phyloP scores from a whole-genome alignment of 2,329 filamentous ascomycete genomes.

The Keithomyces neogunnii region DNA sequence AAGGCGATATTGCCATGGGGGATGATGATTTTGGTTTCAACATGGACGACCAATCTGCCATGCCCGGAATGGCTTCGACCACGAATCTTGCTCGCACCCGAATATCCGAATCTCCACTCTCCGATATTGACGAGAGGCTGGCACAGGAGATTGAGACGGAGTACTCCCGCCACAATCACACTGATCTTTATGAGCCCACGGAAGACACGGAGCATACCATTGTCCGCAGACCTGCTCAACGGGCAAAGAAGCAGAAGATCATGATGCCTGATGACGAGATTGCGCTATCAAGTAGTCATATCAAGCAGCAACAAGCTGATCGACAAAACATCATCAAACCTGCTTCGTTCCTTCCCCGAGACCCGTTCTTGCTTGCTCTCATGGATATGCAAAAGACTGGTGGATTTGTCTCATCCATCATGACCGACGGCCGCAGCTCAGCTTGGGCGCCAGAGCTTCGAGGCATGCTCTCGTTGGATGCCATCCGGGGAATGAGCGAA shows the following conservation, averaged over 20 bases:
- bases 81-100: slow-evolving; percentile 45
- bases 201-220: slow-evolving; percentile 50
- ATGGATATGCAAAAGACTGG: slow-evolving; percentile 90
- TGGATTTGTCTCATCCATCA: slow-evolving; percentile 78
- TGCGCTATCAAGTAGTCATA: slow-evolving; percentile 64
- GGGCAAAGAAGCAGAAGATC: slow-evolving; percentile 68
- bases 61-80: slow-evolving; percentile 38
- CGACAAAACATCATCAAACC: slow-evolving; percentile 79
- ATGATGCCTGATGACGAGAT: slow-evolving; percentile 76
- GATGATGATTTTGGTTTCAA: slow-evolving; percentile 58
- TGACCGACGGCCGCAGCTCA: slow-evolving; percentile 69
- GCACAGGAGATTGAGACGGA: slow-evolving; percentile 52
- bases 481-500: slow-evolving; percentile 67
- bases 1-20: slow-evolving; percentile 55
- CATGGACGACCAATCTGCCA: slow-evolving; percentile 49
- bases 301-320: slow-evolving; percentile 80
- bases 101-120: slow-evolving; percentile 63
- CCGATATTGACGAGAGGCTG: slow-evolving; percentile 58
- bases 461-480: slow-evolving; percentile 82
- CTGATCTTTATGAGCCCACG: slow-evolving; percentile 53
- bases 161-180: slow-evolving; percentile 42
- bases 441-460: slow-evolving; percentile 89
- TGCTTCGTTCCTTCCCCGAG: slow-evolving; percentile 74
- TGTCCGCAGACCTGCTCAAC: slow-evolving; percentile 61
- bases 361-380: slow-evolving; percentile 77